Evolutionary conservation across 208 protist species (phyloP).

Genomic region (Leishmania tropica): DNA sequence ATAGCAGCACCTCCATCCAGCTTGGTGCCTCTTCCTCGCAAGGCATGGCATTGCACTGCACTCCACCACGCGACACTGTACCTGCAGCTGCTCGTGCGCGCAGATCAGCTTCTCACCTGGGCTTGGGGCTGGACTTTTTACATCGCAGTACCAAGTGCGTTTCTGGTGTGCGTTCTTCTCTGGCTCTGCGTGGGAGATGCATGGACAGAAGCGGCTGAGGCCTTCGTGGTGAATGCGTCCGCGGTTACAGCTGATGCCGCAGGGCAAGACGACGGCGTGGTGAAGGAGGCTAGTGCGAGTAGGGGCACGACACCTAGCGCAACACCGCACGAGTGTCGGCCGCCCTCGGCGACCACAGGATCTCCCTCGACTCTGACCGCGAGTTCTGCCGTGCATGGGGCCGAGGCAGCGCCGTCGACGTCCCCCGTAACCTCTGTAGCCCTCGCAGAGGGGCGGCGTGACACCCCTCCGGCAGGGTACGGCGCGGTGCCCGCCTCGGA

Average conservation of each 20-base stretch:
- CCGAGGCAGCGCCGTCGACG: neutral
- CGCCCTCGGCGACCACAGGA: neutral
- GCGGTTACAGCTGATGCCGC: neutral
- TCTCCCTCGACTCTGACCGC: neutral
- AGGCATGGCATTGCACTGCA: neutral
- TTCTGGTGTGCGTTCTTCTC: conserved; percentile 8
- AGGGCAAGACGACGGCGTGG: neutral
- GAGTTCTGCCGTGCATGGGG: neutral
- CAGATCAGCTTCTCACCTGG: conserved; percentile 2
- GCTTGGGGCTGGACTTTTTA: conserved; percentile 7
- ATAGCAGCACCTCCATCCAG: neutral
- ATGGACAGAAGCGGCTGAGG: conserved; percentile 21
- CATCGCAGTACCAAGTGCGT: conserved; percentile 19
- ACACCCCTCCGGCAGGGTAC: neutral
- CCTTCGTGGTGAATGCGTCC: neutral
- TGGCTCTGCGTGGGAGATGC: conserved; percentile 27
- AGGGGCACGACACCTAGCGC: neutral
- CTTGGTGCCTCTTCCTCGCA: conserved; percentile 1
- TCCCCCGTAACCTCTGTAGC: neutral
- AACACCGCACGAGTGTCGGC: neutral
- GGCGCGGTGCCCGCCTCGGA: neutral
- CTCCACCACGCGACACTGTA: conserved; percentile 11
- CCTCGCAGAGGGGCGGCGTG: neutral
- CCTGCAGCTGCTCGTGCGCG: conserved; percentile 8
- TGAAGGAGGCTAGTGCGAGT: neutral